Conservation (phyloP, 768 basidiomycete species). For the Leucocoprinus sp. region DNA sequence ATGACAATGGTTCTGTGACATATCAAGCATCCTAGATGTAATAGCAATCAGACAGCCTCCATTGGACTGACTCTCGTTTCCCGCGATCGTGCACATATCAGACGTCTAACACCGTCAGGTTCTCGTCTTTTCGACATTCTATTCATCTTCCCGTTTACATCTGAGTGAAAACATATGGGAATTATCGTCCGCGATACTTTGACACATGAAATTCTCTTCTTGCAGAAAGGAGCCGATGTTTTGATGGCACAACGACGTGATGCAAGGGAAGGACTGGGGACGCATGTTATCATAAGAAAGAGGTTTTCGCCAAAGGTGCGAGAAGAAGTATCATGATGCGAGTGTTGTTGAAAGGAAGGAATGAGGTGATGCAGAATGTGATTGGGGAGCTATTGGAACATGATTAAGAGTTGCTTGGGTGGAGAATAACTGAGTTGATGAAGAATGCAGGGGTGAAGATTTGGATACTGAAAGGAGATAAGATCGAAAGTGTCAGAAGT, state of each 20-base stretch:
- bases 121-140: constrained; percentile 67
- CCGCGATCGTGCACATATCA: constrained; percentile 88
- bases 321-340: constrained; percentile 64
- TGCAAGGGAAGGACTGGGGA: constrained; percentile 89
- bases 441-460: constrained; percentile 97
- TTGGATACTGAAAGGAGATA: constrained; percentile 99
- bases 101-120: constrained; percentile 66
- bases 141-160: constrained; percentile 96
- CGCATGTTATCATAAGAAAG: constrained; percentile 87
- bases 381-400: constrained; percentile 74
- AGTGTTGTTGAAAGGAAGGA: constrained; percentile 75
- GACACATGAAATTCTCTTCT: no score
- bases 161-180: constrained; percentile 98
- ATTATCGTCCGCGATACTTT: constrained; percentile 81
- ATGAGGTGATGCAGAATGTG: constrained; percentile 71
- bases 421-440: constrained; percentile 91
- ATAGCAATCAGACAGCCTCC: constrained; percentile 93
- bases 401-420: constrained; percentile 93
- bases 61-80: constrained; percentile 84
- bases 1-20: constrained; percentile 90
- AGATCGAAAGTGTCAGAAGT: constrained; percentile 97
- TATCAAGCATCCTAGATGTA: constrained; percentile 99
- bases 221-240: constrained; percentile 96
- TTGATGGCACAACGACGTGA: constrained; percentile 97
- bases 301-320: constrained; percentile 69